Evolutionary conservation across 352 stramenopile species (phyloP), one percentile per base, ranked within the genome.

Genomic region (Globisporangium polare): DNA sequence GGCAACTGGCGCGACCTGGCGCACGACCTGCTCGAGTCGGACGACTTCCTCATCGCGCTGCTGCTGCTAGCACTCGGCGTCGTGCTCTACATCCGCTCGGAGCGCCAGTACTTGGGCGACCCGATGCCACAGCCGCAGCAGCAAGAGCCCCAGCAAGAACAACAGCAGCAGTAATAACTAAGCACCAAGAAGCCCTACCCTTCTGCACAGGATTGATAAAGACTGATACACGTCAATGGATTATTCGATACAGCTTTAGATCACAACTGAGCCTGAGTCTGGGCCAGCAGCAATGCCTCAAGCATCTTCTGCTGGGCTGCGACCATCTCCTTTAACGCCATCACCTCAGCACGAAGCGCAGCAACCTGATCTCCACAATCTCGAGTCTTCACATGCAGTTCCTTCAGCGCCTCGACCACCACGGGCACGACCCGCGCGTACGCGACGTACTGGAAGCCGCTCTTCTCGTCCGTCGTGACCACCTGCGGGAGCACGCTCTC

Each of bases 401-500:
- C 64, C 54, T 96, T 96, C 10, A 97, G 31, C 3, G 76, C 80
- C 58, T 97, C 90, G 1, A 94, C 78, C 10, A 97, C 53, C 9
- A 97, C 72, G 0, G 91, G 86, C 6, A 89, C 66, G 27, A 96
- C 50, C 26, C 85, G 71, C 12, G 83, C 74, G 52, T 98, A 98
- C 31, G 89, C 85, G 8, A 98, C 75, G 46, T 94, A 94, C 70
- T 95, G 93, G 69, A 88, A 97, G 9, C 88, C 88, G 3, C 88
- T 62, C 24, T 60, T 47, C 29, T 33, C 29, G 17, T 94, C 76
- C 13, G 76, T 73, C 10, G 60, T 69, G 27, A 98, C 88, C 29
- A 97, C 78, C 50, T 97, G 72, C 17, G 89, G 89, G 3, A 95
- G 67, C 27, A 91, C 68, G n/a, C 57, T 49, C 53, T 96, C 85